These are phyloP conservation scores for Lachancea fermentati DNA, from an alignment of 805 yeast genomes.

Conservation along the genomic window DNA sequence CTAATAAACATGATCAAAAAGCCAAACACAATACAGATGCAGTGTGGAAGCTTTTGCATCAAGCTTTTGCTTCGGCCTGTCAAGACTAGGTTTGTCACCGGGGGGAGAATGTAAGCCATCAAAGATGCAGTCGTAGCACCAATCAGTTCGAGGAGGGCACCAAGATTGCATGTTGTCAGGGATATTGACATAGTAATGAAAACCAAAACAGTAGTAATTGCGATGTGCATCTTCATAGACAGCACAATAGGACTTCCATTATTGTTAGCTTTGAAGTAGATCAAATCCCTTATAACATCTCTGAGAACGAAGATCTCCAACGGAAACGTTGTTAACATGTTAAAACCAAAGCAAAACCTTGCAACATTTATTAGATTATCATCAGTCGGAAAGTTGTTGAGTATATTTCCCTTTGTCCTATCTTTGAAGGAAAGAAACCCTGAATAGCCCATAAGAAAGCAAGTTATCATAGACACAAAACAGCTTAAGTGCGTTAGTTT, in stretches of 20 bases:
- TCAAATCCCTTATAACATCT: conserved; percentile 71
- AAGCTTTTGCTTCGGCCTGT: conserved; percentile 40
- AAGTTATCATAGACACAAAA: conserved; percentile 70
- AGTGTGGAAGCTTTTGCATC: conserved; percentile 49
- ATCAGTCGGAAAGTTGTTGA: conserved; percentile 77
- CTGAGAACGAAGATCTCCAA: conserved; percentile 85
- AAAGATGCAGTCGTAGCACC: conserved; percentile 92
- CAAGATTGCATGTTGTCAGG: conserved; percentile 77
- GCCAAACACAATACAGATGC: conserved; percentile 66
- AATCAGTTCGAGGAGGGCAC: conserved; percentile 80
- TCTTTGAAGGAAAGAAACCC: conserved; percentile 75
- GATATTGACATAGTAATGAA: conserved; percentile 70
- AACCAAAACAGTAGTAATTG: conserved; percentile 61
- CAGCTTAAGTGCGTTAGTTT: conserved; percentile 80
- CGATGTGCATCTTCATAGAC: conserved; percentile 46
- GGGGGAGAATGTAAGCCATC: conserved; percentile 90
- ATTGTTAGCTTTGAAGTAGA: conserved; percentile 30
- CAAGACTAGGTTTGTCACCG: conserved; percentile 69
- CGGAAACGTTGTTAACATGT: conserved; percentile 90
- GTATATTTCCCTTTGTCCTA: conserved; percentile 76
- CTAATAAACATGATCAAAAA: conserved; percentile 70
- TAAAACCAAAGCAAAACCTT: conserved; percentile 83
- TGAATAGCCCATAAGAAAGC: conserved; percentile 69
- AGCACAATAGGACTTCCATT: conserved; percentile 37
- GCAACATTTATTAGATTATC: conserved; percentile 80